phyloP scores from a whole-genome alignment of 2,329 filamentous ascomycete genomes.

The Cercospora sesami region DNA sequence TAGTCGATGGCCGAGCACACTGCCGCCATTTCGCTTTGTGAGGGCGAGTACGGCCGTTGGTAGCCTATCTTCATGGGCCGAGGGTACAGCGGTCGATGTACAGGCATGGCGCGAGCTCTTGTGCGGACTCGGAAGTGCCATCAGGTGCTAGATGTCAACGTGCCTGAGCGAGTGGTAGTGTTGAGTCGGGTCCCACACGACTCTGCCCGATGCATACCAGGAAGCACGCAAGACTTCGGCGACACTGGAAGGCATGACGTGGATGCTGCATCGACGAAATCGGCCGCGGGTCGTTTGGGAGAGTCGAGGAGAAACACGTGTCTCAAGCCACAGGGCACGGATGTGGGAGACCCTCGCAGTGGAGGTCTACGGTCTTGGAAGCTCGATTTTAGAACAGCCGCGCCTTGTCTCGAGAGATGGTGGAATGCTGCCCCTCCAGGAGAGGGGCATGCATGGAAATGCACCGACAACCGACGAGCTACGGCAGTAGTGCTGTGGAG shows the following conservation, averaged over 20 bases:
- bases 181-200: not conserved
- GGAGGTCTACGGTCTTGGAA: not conserved
- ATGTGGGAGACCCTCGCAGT: not conserved
- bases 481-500: not conserved
- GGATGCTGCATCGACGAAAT: not conserved
- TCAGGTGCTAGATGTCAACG: not conserved
- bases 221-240: not conserved
- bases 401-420: not conserved
- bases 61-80: constrained; percentile 2
- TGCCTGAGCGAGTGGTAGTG: not conserved
- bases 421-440: not conserved
- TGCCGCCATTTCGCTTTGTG: constrained; percentile 13
- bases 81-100: not conserved
- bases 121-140: not conserved
- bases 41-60: not conserved
- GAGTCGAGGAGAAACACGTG: constrained; percentile 4
- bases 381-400: not conserved
- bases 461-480: not conserved
- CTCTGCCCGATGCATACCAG: not conserved
- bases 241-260: not conserved
- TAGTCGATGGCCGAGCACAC: constrained; percentile 16
- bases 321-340: not conserved
- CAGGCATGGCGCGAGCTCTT: not conserved
- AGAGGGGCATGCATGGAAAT: not conserved
- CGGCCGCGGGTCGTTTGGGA: not conserved